Percentiles rank a stretch among this genome's conserved stretches.
These are phyloP conservation scores for Cyberlindnera euphorbiiphila DNA, from an alignment of 805 yeast genomes.

Conservation along the genomic window DNA sequence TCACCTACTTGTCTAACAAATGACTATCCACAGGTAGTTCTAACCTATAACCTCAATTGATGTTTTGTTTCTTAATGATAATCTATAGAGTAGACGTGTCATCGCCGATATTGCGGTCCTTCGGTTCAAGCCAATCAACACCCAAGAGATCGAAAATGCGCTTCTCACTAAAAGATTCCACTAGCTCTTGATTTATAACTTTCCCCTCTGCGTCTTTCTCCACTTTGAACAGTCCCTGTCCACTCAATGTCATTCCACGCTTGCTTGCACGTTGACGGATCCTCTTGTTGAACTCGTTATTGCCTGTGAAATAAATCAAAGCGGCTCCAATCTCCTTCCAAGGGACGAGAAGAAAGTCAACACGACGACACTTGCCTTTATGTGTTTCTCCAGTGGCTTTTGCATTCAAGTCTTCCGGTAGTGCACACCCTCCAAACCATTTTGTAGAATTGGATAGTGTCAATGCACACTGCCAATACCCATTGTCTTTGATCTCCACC, in stretches of 20 bases:
- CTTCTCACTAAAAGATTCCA: conserved; percentile 43
- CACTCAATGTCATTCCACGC: conserved; percentile 36
- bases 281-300: conserved; percentile 46
- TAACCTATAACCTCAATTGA: too few species aligned
- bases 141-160: conserved; percentile 43
- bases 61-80: background rate
- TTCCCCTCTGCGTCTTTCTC: conserved; percentile 10
- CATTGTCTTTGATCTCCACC: conserved; percentile 24
- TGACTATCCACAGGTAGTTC: conserved; percentile 21
- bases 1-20: conserved; percentile 83
- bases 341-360: conserved; percentile 48
- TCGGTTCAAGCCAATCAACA: conserved; percentile 31
- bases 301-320: conserved; percentile 51
- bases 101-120: conserved; percentile 27
- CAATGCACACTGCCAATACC: conserved; percentile 28
- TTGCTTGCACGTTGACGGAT: conserved; percentile 40
- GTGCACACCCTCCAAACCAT: conserved; percentile 36
- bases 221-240: conserved; percentile 39
- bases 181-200: conserved; percentile 18
- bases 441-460: conserved; percentile 20
- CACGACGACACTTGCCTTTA: conserved; percentile 41
- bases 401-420: conserved; percentile 23
- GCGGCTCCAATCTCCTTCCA: conserved; percentile 44
- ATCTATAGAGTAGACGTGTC: conserved; percentile 3
- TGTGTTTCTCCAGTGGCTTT: conserved; percentile 31